A percentile compares a stretch with the other conserved stretches of the same genome.
Evolutionary conservation across 805 yeast species (phyloP).

Genomic region (Teunomyces tritomae): DNA sequence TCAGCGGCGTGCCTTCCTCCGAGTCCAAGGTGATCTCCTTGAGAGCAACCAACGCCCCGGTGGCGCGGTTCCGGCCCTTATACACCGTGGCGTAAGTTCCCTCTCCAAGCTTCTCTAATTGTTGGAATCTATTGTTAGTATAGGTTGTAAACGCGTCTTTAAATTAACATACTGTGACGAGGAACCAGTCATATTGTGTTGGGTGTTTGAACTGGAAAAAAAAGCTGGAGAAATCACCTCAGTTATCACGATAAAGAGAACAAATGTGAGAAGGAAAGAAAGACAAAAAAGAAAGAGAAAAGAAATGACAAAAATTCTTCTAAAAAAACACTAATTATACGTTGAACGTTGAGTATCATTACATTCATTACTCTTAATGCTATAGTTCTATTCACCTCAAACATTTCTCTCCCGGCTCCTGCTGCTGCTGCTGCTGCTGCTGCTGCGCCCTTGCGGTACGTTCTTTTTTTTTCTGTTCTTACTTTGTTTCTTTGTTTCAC

Average conservation of each 20-base stretch:
- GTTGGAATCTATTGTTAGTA: conserved; percentile 34
- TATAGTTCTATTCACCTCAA: no score
- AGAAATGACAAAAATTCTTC: background rate
- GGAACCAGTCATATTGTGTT: conserved; percentile 34
- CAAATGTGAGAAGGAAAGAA: no score
- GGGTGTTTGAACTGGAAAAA: background rate
- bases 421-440: no score
- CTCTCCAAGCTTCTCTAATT: conserved; percentile 84
- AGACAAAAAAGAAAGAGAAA: background rate
- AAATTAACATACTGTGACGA: conserved; percentile 41
- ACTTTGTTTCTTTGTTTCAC: background rate
- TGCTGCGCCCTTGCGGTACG: background rate
- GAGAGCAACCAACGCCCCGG: conserved; percentile 88
- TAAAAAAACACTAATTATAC: background rate
- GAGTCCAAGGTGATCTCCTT: conserved; percentile 93
- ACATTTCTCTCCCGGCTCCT: no score
- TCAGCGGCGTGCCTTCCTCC: conserved; percentile 98
- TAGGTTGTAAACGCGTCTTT: background rate
- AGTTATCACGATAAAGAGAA: no score
- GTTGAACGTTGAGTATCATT: background rate
- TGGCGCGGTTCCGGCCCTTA: conserved; percentile 82
- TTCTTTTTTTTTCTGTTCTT: background rate
- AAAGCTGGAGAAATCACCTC: no score
- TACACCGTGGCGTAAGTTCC: conserved; percentile 99
- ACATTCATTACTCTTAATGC: background rate